A percentile compares a stretch with the other conserved stretches of the same genome.
Evolutionary conservation across 768 basidiomycete genomes (phyloP).

Genomic region (Russula foetens): DNA sequence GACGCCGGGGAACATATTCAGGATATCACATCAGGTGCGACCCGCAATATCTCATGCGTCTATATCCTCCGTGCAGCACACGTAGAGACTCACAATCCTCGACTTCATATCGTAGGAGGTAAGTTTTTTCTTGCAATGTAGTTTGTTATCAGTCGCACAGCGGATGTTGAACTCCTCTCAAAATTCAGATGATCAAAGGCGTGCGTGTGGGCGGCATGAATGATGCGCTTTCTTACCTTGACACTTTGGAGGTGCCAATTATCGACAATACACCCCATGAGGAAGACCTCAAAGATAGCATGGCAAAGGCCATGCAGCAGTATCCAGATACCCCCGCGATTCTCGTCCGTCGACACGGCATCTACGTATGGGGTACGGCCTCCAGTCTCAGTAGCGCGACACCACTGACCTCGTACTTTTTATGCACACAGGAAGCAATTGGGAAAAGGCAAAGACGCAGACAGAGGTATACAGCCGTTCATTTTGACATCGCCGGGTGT

Average conservation of each 20-base stretch:
- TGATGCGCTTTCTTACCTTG: constrained; percentile 68
- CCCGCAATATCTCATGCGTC: background rate
- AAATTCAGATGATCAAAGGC: constrained; percentile 81
- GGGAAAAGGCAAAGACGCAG: constrained; percentile 88
- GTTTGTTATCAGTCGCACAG: background rate
- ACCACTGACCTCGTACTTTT: background rate
- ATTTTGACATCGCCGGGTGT: background rate
- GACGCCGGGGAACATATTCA: constrained; percentile 62
- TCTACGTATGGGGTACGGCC: constrained; percentile 75
- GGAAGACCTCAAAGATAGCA: constrained; percentile 81
- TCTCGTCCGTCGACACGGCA: constrained; percentile 70
- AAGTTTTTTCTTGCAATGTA: background rate
- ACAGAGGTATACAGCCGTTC: constrained; percentile 45
- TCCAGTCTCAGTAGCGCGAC: constrained; percentile 7
- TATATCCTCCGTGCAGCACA: no score
- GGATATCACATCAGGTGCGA: constrained; percentile 74
- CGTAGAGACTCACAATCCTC: background rate
- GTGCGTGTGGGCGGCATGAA: constrained; percentile 73
- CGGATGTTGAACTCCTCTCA: background rate
- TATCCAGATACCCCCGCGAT: constrained; percentile 74
- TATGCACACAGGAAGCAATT: constrained; percentile 43
- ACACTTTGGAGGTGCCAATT: constrained; percentile 79
- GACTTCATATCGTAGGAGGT: background rate
- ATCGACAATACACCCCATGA: constrained; percentile 90
- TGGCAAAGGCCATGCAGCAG: constrained; percentile 76